Evolutionary conservation across 1,139 yeast genomes (phyloP), one percentile per base, ranked within the genome.

Genomic region (Candida anutae): DNA sequence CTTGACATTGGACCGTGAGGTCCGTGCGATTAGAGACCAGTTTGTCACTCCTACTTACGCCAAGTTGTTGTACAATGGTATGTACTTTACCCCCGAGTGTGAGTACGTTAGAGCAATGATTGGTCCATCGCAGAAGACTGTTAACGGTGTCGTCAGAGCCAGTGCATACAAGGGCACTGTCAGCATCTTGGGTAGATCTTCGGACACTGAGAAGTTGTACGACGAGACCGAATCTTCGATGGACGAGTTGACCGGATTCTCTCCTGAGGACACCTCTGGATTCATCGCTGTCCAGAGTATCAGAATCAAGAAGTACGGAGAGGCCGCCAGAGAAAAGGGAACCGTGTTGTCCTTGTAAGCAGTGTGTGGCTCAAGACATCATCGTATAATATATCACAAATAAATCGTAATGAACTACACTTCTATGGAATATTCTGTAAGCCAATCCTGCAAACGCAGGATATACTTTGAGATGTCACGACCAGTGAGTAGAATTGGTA

Each of bases 231-330:
- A 88, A 60, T 87, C 97, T 15, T 88, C 97, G 13, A 90, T 90
- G 98, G 98, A 90, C 62, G 97, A 90, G 66, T 77, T 90, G 52
- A 88, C 97, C 35, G 98, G 96, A 35, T 90, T 90, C 72, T 80
- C 85, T 48, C 98, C 98, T 37, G 88, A 83, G 57, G 97, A 90
- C 58, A 85, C 98, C 38, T 69, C 94, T 39, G 98, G 98, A 33
- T 90, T 90, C 74, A 90, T 90, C 62, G 87, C 95, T 46, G 94
- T 90, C 45, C 95, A 90, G 72, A 83, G 97, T 39, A 90, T 90
- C 58, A 85, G 98, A 73, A 82, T 90, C 56, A 90, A 90, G 74
- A 90, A 90, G 68, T 90, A 83, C 58, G 98, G 98, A 62, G 94
- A 87, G 63, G 75, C 94, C 50, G 94, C 87, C 56, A 78, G 83